Evolutionary conservation across 192 early-diverging fungal species (phyloP).

Genomic region (Helicostylum pulchrum): DNA sequence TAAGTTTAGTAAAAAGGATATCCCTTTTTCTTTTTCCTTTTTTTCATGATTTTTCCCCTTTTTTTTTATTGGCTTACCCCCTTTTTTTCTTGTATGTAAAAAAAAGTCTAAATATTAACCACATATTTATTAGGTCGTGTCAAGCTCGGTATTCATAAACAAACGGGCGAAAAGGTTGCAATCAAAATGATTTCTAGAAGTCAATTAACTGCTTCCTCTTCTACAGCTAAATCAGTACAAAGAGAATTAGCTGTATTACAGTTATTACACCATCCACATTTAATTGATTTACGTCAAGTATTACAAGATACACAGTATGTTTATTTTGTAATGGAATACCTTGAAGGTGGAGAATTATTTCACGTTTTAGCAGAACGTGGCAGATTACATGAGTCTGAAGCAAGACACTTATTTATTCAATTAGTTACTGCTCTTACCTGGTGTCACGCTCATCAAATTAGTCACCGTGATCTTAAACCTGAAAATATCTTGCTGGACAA

Average conservation of each 20-base stretch:
- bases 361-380: constrained; percentile 24
- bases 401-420: constrained; percentile 68
- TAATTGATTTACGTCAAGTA: constrained; percentile 26
- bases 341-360: constrained; percentile 34
- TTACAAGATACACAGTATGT: constrained; percentile 29
- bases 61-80: not conserved
- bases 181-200: constrained; percentile 34
- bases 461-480: constrained; percentile 77
- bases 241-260: constrained; percentile 34
- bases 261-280: constrained; percentile 26
- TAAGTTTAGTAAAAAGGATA: constrained; percentile 2
- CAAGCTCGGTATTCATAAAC: constrained; percentile 34
- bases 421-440: constrained; percentile 60
- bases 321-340: constrained; percentile 37
- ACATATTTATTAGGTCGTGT: constrained; percentile 29
- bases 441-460: constrained; percentile 38
- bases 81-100: not conserved
- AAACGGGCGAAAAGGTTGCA: constrained; percentile 33
- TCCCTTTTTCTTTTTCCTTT: constrained; percentile 5
- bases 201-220: constrained; percentile 21
- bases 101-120: not conserved
- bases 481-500: constrained; percentile 55
- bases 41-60: constrained; percentile 11
- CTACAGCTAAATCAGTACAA: constrained; percentile 22
- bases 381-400: constrained; percentile 51